Conservation (phyloP, 805 yeast species). For the Naumovozyma castellii region DNA sequence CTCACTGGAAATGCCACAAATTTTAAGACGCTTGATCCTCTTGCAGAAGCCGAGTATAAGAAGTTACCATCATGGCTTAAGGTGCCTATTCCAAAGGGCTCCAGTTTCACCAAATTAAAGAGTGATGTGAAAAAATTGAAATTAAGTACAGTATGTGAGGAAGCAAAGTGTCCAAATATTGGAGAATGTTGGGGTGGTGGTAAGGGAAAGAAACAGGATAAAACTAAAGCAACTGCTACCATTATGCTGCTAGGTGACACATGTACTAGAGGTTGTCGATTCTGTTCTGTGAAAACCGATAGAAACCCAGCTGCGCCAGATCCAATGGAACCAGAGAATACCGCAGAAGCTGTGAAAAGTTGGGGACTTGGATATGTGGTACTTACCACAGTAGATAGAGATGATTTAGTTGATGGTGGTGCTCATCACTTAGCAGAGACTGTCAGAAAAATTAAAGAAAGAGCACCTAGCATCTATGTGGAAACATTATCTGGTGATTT, state of each 20-base stretch:
- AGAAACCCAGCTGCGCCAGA: conserved; percentile 83
- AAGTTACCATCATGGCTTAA: conserved; percentile 89
- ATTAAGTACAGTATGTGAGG: conserved; percentile 94
- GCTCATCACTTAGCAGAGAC: conserved; percentile 85
- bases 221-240: conserved; percentile 76
- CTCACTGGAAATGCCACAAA: conserved; percentile 70
- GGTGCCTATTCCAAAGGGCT: conserved; percentile 95
- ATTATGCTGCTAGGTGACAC: conserved; percentile 98
- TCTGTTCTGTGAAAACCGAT: conserved; percentile 92
- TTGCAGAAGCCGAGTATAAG: conserved; percentile 59
- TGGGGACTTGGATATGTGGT: conserved; percentile 99
- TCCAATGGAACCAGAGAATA: conserved; percentile 94
- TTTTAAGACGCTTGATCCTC: conserved; percentile 51
- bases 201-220: conserved; percentile 33
- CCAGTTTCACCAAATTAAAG: conserved; percentile 68
- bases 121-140: conserved; percentile 81
- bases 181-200: conserved; percentile 99
- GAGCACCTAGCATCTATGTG: conserved; percentile 74
- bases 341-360: conserved; percentile 92
- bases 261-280: conserved; percentile 98
- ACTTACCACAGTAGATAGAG: conserved; percentile 94
- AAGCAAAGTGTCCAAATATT: conserved; percentile 98
- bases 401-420: conserved; percentile 89
- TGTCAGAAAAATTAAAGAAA: conserved; percentile 69
- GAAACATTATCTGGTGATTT: conserved; percentile 95